These are phyloP conservation scores for Exutisphaerella laricina DNA, from an alignment of 2,329 filamentous ascomycete genomes.

Conservation along the genomic window DNA sequence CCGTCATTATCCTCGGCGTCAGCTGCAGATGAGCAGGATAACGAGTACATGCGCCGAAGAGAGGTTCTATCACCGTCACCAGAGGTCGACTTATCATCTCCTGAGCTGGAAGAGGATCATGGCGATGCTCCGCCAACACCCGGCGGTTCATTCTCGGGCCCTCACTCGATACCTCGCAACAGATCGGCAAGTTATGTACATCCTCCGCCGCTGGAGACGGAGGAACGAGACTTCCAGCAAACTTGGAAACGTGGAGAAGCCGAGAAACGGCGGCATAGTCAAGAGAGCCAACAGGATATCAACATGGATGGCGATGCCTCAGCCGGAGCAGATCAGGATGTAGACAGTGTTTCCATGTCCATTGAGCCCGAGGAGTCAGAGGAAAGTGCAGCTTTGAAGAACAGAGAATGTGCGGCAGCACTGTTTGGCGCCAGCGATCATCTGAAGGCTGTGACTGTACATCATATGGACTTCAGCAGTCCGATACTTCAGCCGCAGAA, in stretches of 20 bases:
- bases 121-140: slow-evolving; percentile 54
- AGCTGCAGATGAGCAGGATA: slow-evolving; percentile 61
- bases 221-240: slow-evolving; percentile 95
- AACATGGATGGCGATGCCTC: slow-evolving; percentile 31
- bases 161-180: slow-evolving; percentile 34
- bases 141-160: slow-evolving; percentile 57
- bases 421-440: slow-evolving; percentile 42
- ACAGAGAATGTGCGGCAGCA: slow-evolving; percentile 45
- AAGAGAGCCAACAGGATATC: slow-evolving; percentile 34
- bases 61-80: slow-evolving; percentile 78
- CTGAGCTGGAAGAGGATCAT: slow-evolving; percentile 72
- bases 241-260: slow-evolving; percentile 69
- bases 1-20: slow-evolving; percentile 76
- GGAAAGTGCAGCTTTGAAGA: slow-evolving; percentile 46
- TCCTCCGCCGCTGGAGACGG: slow-evolving; percentile 79
- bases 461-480: slow-evolving; percentile 42
- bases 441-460: slow-evolving; percentile 45
- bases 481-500: slow-evolving; percentile 40
- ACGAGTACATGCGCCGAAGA: slow-evolving; percentile 53
- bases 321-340: slow-evolving; percentile 32
- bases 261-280: slow-evolving; percentile 39
- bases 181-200: slow-evolving; percentile 47
- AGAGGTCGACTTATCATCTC: slow-evolving; percentile 83
- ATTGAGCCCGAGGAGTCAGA: slow-evolving; percentile 40
- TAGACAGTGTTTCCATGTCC: slow-evolving; percentile 29